Evolutionary conservation across 1,284 basidiomycete genomes (phyloP).

Genomic region (Heliocybe sulcata): DNA sequence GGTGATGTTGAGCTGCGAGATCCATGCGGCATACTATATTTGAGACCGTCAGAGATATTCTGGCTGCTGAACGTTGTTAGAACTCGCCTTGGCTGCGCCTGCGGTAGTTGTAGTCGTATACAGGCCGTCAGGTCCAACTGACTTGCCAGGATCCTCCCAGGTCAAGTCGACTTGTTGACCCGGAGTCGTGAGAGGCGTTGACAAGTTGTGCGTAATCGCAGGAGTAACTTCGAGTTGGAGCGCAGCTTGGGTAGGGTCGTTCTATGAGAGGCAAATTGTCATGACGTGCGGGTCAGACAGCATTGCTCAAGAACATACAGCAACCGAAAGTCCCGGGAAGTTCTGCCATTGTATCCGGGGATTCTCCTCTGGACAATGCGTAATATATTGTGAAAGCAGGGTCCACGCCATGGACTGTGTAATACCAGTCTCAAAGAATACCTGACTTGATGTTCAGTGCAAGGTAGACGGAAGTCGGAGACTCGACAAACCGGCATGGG

Average conservation of each 20-base stretch:
- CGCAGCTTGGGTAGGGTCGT: conserved; percentile 22
- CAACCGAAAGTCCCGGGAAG: conserved; percentile 45
- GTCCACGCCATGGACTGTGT: conserved; percentile 62
- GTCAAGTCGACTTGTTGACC: conserved; percentile 40
- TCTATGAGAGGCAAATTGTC: conserved; percentile 9
- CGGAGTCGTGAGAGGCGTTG: conserved; percentile 31
- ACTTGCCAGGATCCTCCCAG: conserved; percentile 53
- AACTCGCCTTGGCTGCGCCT: conserved; percentile 30
- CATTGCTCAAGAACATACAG: conserved; percentile 17
- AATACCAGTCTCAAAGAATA: conserved; percentile 41
- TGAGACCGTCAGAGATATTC: conserved; percentile 5
- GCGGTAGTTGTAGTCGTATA: conserved; percentile 47
- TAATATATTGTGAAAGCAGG: conserved; percentile 49
- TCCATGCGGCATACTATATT: conserved; percentile 37
- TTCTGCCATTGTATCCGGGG: conserved; percentile 48
- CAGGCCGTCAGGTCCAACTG: conserved; percentile 39
- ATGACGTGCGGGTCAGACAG: neutral
- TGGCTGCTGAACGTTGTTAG: conserved; percentile 11
- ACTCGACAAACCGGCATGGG: conserved; percentile 43
- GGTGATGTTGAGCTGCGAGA: conserved; percentile 59
- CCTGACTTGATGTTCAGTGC: conserved; percentile 12
- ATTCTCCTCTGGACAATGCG: conserved; percentile 50
- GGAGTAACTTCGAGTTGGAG: conserved; percentile 23
- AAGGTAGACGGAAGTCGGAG: neutral
- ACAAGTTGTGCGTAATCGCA: conserved; percentile 42